Evolutionary conservation across 768 basidiomycete genomes (phyloP).

Genomic region (Lepiota venenata): DNA sequence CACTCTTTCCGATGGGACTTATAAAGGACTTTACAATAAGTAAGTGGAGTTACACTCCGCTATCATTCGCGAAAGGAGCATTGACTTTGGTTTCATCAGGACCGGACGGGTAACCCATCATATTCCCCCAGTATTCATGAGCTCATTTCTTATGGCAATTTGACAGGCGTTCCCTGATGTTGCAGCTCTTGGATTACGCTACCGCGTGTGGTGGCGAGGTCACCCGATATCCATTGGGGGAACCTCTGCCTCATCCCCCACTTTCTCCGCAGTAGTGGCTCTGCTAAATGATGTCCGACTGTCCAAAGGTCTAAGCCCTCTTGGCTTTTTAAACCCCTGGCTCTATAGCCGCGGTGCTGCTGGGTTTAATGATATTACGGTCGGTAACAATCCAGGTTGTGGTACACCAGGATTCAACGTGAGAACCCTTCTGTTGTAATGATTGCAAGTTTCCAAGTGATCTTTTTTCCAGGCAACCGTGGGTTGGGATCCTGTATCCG

Average conservation of each 20-base stretch:
- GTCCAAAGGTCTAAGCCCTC: slow-evolving; percentile 31
- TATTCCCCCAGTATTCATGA: background rate
- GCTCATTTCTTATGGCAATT: background rate
- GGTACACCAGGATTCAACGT: slow-evolving; percentile 67
- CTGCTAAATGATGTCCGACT: slow-evolving; percentile 65
- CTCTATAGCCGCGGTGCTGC: slow-evolving; percentile 40
- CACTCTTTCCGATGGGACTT: slow-evolving; percentile 43
- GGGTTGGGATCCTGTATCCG: slow-evolving; percentile 63
- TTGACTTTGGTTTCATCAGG: slow-evolving; percentile 22
- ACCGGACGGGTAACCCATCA: slow-evolving; percentile 42
- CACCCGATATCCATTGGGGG: slow-evolving; percentile 41
- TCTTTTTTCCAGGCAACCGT: slow-evolving; percentile 28
- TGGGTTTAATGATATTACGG: slow-evolving; percentile 56
- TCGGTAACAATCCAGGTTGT: slow-evolving; percentile 55
- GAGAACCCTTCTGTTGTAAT: slow-evolving; percentile 19
- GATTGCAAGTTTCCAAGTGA: background rate
- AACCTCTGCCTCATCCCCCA: slow-evolving; percentile 63
- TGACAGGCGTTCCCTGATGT: slow-evolving; percentile 62
- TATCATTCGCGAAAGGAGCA: background rate
- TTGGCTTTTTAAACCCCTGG: slow-evolving; percentile 71
- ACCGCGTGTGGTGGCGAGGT: slow-evolving; percentile 45
- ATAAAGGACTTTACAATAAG: slow-evolving; percentile 59
- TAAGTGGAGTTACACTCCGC: slow-evolving; percentile 24
- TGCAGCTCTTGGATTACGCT: slow-evolving; percentile 51
- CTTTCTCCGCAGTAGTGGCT: slow-evolving; percentile 61